Percentiles rank a stretch among this genome's conserved stretches.
Conservation (phyloP, 345 rosid species). For the Chamaenerion angustifolium region DNA sequence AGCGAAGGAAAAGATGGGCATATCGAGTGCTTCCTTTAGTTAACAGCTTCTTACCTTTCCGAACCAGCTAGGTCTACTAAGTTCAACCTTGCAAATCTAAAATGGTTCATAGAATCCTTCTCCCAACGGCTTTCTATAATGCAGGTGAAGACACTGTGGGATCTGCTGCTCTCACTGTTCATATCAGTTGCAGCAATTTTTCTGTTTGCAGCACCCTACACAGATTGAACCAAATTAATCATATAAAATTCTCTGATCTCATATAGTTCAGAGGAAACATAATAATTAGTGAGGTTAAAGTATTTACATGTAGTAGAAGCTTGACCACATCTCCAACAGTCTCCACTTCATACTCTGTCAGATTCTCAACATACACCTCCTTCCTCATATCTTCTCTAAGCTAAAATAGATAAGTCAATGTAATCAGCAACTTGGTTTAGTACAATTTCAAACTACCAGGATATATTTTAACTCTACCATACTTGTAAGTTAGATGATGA, state of each 20-base stretch:
- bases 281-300: conserved; percentile 6
- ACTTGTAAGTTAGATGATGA: conserved; percentile 81
- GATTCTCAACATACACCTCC: conserved; percentile 87
- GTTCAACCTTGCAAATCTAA: conserved; percentile 84
- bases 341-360: conserved; percentile 51
- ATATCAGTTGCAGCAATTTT: conserved; percentile 80
- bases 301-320: conserved; percentile 59
- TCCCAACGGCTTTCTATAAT: conserved; percentile 86
- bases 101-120: conserved; percentile 65
- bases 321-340: conserved; percentile 58
- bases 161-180: conserved; percentile 96
- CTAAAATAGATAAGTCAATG: conserved; percentile 27
- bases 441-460: not conserved
- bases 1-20: conserved; percentile 7
- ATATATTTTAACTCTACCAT: conserved; percentile 9
- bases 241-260: not conserved
- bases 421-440: not conserved
- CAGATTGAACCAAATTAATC: conserved; percentile 7
- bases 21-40: not conserved
- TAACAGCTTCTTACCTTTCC: conserved; percentile 50
- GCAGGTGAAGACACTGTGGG: conserved; percentile 96
- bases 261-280: not conserved
- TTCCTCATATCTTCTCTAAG: conserved; percentile 85
- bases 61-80: conserved; percentile 97
- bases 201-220: conserved; percentile 75